Conservation (phyloP, 768 basidiomycete genomes). For the Phylloporus sp. region DNA sequence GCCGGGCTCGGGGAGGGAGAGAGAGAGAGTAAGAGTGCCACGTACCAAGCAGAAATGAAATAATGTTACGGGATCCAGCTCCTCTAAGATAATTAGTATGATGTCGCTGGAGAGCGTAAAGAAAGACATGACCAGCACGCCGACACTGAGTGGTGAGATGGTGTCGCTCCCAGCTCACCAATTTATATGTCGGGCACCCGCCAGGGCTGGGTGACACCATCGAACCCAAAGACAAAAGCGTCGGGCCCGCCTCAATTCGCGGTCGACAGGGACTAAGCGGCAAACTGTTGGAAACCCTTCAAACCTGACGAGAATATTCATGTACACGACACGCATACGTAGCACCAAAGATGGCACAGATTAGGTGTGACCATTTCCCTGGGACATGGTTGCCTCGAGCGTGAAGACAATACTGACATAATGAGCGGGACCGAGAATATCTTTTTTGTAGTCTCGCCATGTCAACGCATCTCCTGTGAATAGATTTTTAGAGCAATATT, state of each 20-base stretch:
- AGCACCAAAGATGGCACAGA: slow-evolving; percentile 18
- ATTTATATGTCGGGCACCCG: slow-evolving; percentile 30
- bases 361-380: slow-evolving; percentile 16
- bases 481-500: slow-evolving; percentile 5
- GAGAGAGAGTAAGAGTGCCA: background rate
- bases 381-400: slow-evolving; percentile 21
- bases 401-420: slow-evolving; percentile 25
- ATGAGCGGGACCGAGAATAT: slow-evolving; percentile 26
- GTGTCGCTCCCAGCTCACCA: slow-evolving; percentile 3
- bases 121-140: slow-evolving; percentile 35
- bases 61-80: slow-evolving; percentile 31
- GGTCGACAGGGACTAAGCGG: slow-evolving; percentile 31
- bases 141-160: slow-evolving; percentile 19
- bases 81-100: slow-evolving; percentile 29
- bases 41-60: slow-evolving; percentile 29
- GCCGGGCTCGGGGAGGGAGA: background rate
- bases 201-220: slow-evolving; percentile 22
- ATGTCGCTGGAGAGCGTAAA: slow-evolving; percentile 30
- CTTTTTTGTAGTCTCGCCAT: slow-evolving; percentile 31
- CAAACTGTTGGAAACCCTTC: slow-evolving; percentile 22
- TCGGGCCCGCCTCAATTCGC: slow-evolving; percentile 28
- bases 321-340: slow-evolving; percentile 26
- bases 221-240: slow-evolving; percentile 32
- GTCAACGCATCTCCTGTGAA: slow-evolving; percentile 31
- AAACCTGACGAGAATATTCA: slow-evolving; percentile 24